phyloP scores from a whole-genome alignment of 2,329 filamentous ascomycete species.

The Fusarium setosum region DNA sequence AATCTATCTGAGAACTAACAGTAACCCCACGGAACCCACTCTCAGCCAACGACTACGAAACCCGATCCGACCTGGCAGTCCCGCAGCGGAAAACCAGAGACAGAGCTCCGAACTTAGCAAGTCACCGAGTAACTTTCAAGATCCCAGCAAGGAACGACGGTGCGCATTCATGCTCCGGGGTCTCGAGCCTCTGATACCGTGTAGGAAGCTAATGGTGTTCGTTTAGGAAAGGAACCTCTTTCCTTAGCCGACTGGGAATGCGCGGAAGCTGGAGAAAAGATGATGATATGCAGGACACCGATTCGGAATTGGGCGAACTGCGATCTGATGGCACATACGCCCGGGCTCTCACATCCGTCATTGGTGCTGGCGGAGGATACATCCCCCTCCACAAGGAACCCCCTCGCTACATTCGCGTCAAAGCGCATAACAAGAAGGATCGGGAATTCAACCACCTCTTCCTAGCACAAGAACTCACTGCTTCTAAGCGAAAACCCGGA shows the following conservation, averaged over 20 bases:
- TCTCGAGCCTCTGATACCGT: background rate
- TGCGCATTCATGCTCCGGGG: conserved; percentile 56
- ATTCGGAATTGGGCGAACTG: conserved; percentile 74
- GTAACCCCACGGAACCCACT: conserved; percentile 51
- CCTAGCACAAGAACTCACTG: conserved; percentile 87
- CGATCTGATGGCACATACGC: conserved; percentile 86
- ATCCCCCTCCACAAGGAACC: conserved; percentile 90
- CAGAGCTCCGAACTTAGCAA: conserved; percentile 57
- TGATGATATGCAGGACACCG: conserved; percentile 68
- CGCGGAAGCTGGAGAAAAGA: conserved; percentile 80
- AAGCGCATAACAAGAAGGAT: conserved; percentile 81
- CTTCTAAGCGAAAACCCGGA: conserved; percentile 58
- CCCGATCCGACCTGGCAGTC: conserved; percentile 63
- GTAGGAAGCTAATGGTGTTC: conserved; percentile 16
- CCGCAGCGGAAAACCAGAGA: conserved; percentile 55
- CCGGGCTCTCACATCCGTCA: conserved; percentile 81
- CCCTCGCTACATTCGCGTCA: conserved; percentile 89
- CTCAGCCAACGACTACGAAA: conserved; percentile 67
- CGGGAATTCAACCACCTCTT: conserved; percentile 90
- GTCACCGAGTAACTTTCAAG: conserved; percentile 51
- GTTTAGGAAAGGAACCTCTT: conserved; percentile 84
- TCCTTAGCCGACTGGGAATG: conserved; percentile 84
- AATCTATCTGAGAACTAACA: conserved; percentile 54
- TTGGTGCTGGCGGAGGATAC: conserved; percentile 76
- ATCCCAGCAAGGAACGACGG: conserved; percentile 73